Conservation (phyloP, 495 filamentous ascomycete species). For the Peziza echinospora region DNA sequence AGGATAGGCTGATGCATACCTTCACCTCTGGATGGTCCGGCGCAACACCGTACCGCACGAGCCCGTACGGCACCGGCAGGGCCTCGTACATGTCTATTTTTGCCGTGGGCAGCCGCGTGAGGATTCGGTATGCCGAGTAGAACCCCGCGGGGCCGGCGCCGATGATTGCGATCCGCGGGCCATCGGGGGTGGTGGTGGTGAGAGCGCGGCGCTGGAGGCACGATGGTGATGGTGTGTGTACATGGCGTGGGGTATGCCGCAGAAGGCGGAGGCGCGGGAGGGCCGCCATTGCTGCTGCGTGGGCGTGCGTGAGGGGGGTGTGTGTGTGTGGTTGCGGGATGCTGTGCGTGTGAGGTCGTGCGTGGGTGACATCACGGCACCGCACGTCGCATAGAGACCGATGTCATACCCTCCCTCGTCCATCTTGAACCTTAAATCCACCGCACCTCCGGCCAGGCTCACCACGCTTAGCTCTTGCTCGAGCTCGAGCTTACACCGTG, state of each 20-base stretch:
- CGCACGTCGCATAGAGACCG: no score
- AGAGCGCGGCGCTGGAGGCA: constrained; percentile 5
- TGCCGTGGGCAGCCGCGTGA: constrained; percentile 47
- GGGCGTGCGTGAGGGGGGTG: neutral
- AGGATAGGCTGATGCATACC: constrained; percentile 29
- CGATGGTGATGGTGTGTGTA: constrained; percentile 4
- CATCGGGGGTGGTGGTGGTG: constrained; percentile 20
- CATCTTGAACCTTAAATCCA: no score
- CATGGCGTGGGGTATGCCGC: neutral
- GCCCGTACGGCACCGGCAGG: constrained; percentile 74
- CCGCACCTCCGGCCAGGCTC: no score
- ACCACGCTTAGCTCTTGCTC: no score
- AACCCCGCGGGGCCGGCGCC: constrained; percentile 93
- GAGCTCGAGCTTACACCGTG: no score
- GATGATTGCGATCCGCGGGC: constrained; percentile 62
- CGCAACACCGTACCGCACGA: constrained; percentile 83
- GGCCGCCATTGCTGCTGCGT: neutral
- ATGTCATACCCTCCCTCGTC: no score
- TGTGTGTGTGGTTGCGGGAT: neutral
- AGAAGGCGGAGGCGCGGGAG: constrained; percentile 1
- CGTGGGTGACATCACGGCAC: no score
- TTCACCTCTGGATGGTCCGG: constrained; percentile 97
- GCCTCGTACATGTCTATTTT: constrained; percentile 92
- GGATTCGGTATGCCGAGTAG: constrained; percentile 69
- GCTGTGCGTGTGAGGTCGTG: no score